Evolutionary conservation across 352 stramenopile genomes (phyloP), one percentile per base, ranked within the genome.

Genomic region (Phytophthora aleatoria): DNA sequence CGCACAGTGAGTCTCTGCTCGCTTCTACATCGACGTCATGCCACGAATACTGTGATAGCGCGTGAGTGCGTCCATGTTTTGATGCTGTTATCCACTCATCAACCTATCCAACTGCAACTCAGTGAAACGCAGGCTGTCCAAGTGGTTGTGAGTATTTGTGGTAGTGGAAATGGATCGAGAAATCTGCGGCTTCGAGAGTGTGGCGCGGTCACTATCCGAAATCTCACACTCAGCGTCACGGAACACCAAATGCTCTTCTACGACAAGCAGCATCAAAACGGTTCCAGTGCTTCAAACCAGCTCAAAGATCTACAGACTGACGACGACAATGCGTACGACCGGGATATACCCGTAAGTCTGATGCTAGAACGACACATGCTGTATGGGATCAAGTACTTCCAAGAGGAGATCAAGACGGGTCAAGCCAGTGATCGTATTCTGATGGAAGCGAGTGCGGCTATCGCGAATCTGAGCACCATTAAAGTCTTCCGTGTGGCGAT

Each of bases 391-490:
- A 71, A 76, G 9, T 73, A 90, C 44, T 78, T 92, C 28, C 84
- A 89, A 51, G 56, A 74, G 9, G 79, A 92, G 39, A 75, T 94
- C 4, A 45, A 77, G 12, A 74, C 64, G 20, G 45, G 74, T 0
- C 57, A 67, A 33, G 60, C 56, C 0, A 81, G 68, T 13, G 66
- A 79, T 3, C 78, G 82, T 0, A 76, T 91, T 26, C 56, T 91
- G 26, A 44, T 77, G 3, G 83, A 92, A 67, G 79, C 79, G 3
- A 85, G 78, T 27, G 71, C 78, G 0, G 81, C 74, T 0, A 76
- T 92, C n/a, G 73, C 83, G 4, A 94, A 94, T 52, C 38, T 94
- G 50, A 91, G 83, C 54, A 91, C 83, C 0, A 64, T 90, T 9
- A 79, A 81, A 45, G 53, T 51, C 0, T 88, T 92, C 15, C 83